Evolutionary conservation across 2,329 filamentous ascomycete species (phyloP).

Genomic region (Trichophyton equinum): DNA sequence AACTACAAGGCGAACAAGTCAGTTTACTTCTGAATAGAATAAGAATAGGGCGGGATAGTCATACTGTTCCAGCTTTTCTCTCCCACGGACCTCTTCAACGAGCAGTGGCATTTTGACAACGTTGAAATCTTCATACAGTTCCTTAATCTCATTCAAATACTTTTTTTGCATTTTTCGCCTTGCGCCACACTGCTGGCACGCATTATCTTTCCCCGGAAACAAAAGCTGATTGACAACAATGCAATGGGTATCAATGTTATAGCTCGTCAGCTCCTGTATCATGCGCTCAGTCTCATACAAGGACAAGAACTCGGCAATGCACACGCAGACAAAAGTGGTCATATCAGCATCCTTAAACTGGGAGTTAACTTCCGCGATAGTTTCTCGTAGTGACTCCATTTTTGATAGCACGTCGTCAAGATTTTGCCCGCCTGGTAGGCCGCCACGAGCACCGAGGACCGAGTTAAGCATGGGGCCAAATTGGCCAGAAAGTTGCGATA

Average conservation of each 20-base stretch:
- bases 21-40: neutral
- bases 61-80: slow-evolving; percentile 79
- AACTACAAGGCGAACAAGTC: slow-evolving; percentile 21
- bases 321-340: slow-evolving; percentile 96
- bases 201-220: slow-evolving; percentile 73
- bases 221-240: slow-evolving; percentile 98
- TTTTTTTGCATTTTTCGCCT: slow-evolving; percentile 98
- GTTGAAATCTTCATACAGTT: slow-evolving; percentile 97
- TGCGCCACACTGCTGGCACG: slow-evolving; percentile 91
- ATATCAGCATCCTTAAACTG: slow-evolving; percentile 96
- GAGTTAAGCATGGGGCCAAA: slow-evolving; percentile 94
- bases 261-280: slow-evolving; percentile 93
- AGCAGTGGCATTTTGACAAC: slow-evolving; percentile 96
- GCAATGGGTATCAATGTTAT: slow-evolving; percentile 88
- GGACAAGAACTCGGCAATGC: slow-evolving; percentile 92
- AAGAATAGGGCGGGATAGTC: slow-evolving; percentile 14
- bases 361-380: slow-evolving; percentile 88
- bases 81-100: slow-evolving; percentile 89
- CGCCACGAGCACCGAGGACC: slow-evolving; percentile 65
- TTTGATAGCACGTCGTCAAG: slow-evolving; percentile 87
- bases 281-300: slow-evolving; percentile 98
- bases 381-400: slow-evolving; percentile 84
- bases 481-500: slow-evolving; percentile 84
- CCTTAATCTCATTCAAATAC: slow-evolving; percentile 96
- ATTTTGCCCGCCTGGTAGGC: slow-evolving; percentile 81